Evolutionary conservation across 352 stramenopile species (phyloP).

Genomic region (Pythium insidiosum): DNA sequence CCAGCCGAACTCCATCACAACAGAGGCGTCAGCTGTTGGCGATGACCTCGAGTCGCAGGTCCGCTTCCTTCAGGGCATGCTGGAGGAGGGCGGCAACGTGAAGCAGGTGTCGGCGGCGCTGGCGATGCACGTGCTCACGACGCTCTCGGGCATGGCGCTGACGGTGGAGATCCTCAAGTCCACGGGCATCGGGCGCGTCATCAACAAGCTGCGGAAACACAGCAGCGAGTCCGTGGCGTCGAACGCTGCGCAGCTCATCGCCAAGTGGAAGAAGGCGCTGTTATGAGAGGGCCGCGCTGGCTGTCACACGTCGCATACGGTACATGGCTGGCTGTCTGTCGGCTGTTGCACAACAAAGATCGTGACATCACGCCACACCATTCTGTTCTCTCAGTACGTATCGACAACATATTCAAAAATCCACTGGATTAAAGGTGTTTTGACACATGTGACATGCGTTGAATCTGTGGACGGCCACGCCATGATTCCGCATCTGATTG

Average conservation of each 20-base stretch:
- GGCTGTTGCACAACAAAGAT: no score
- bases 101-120: slow-evolving; percentile 64
- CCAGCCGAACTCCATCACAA: not conserved
- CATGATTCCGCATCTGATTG: no score
- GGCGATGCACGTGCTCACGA: slow-evolving; percentile 62
- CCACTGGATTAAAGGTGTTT: no score
- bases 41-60: slow-evolving; percentile 58
- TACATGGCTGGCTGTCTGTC: no score
- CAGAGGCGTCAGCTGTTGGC: not conserved
- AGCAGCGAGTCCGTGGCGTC: slow-evolving; percentile 49
- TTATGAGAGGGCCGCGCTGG: no score
- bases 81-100: slow-evolving; percentile 58
- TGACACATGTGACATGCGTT: no score
- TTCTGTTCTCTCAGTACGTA: no score
- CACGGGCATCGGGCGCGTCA: slow-evolving; percentile 70
- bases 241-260: slow-evolving; percentile 54
- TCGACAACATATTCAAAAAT: no score
- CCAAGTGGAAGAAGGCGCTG: slow-evolving; percentile 84
- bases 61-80: slow-evolving; percentile 56
- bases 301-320: no score
- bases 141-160: slow-evolving; percentile 54
- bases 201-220: slow-evolving; percentile 86
- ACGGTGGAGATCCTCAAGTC: slow-evolving; percentile 81
- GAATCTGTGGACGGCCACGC: no score
- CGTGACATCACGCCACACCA: no score